Evolutionary conservation across 2,329 filamentous ascomycete species (phyloP), one percentile per base, ranked within the genome.

Genomic region (Karstenula rhodostoma): DNA sequence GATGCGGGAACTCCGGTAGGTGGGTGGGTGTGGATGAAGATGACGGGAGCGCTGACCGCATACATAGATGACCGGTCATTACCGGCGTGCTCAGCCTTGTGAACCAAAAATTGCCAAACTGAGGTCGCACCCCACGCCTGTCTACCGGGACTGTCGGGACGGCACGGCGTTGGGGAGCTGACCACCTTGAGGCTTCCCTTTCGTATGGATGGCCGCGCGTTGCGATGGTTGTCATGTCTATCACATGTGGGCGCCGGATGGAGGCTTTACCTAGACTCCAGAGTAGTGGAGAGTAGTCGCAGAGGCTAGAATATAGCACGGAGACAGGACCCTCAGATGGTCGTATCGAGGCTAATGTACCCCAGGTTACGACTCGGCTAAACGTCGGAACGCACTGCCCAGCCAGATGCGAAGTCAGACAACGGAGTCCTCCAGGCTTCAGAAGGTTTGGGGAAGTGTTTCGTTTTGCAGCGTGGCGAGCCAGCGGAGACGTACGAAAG

Each of bases 31-130:
- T 51, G 59, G 57, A 52, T 12, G 59, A 62, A 46, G 62, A 59
- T 44, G 59, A 55, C 66, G 66, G 64, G 63, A 70, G 65, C 71
- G 72, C 72, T 75, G 69, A 75, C 72, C 67, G 71, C 69, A 71
- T 58, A 32, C 69, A 71, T 58, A 32, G 54, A 63, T 58, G 64
- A 57, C 60, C 62, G 64, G 63, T 61, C 57, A 67, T 67, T 67
- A 63, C 65, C 60, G 57, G 40, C 67, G 62, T 69, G 66, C 68
- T 74, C 73, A 75, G 72, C 73, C 72, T 67, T 72, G 64, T 63
- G 49, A 35, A 27, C 60, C 61, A 65, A 53, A 62, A 66, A 35
- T 61, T n/a, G 63, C 59, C 59, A 53, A 46, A 43, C 40, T 59
- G 19, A 59, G 47, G 53, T 56, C 35, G 61, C 25, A 48, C 54